These are phyloP conservation scores for Boechera retrofracta DNA, from an alignment of 345 rosid genomes.

Conservation along the genomic window DNA sequence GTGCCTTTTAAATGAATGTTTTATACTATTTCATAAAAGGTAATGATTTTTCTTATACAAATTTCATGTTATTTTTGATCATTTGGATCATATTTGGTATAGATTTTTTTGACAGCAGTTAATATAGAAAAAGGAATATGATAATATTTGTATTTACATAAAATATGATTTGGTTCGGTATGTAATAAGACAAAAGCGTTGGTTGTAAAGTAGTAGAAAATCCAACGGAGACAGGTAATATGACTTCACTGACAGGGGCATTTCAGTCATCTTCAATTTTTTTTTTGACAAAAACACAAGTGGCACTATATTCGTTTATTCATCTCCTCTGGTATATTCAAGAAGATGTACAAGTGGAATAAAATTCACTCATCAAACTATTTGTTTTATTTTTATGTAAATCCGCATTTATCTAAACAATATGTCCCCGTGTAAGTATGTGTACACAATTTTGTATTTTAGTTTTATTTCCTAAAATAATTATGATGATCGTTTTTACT, in stretches of 20 bases:
- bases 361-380: neutral
- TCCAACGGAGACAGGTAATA: constrained; percentile 40
- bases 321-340: neutral
- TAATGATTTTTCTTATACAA: too few species aligned
- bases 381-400: neutral
- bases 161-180: constrained; percentile 7
- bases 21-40: neutral
- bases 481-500: neutral
- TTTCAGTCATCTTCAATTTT: neutral
- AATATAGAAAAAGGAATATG: neutral
- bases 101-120: too few species aligned
- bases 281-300: constrained; percentile 7
- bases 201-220: constrained; percentile 23
- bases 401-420: neutral
- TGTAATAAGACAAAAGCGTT: constrained; percentile 35
- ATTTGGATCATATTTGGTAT: too few species aligned
- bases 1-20: neutral
- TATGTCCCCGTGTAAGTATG: neutral
- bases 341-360: constrained; percentile 4
- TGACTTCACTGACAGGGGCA: constrained; percentile 42
- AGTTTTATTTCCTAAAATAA: neutral
- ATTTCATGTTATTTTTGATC: too few species aligned
- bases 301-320: constrained; percentile 4
- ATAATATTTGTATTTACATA: neutral
- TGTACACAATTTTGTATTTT: neutral